Conservation (phyloP, 176 grass and related monocot species). For the Poa annua region DNA sequence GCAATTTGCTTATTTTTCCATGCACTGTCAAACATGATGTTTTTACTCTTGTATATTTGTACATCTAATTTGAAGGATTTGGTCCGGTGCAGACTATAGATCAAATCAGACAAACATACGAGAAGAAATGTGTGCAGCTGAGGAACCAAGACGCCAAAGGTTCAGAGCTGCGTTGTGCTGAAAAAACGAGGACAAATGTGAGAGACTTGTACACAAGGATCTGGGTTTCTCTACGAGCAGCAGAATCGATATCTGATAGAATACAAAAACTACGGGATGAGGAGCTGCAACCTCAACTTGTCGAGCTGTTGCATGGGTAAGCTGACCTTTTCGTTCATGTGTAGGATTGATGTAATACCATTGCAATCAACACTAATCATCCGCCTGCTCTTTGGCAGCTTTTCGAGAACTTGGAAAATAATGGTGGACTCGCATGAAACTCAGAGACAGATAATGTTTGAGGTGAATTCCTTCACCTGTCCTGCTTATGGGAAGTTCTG, state of each 20-base stretch:
- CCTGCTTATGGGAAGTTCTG: conserved; percentile 96
- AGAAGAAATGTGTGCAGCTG: conserved; percentile 89
- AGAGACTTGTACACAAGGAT: conserved; percentile 92
- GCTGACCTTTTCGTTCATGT: conserved; percentile 23
- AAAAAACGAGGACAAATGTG: conserved; percentile 76
- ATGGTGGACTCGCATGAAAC: conserved; percentile 93
- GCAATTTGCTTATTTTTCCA: conserved; percentile 5
- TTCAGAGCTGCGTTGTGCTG: conserved; percentile 57
- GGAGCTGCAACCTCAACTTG: conserved; percentile 85
- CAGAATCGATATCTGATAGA: conserved; percentile 83
- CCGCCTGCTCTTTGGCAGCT: conserved; percentile 50
- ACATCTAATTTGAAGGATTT: conserved; percentile 22
- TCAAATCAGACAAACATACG: conserved; percentile 75
- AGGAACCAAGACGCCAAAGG: conserved; percentile 83
- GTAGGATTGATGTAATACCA: background rate
- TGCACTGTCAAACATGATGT: background rate
- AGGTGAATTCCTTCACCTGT: conserved; percentile 87
- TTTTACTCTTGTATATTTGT: background rate
- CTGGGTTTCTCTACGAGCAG: conserved; percentile 86
- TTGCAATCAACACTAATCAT: conserved; percentile 18
- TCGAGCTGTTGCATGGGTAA: conserved; percentile 95
- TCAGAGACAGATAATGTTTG: conserved; percentile 97
- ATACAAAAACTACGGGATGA: conserved; percentile 88
- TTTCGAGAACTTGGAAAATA: conserved; percentile 78
- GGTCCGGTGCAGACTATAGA: conserved; percentile 64